phyloP scores from a whole-genome alignment of 768 basidiomycete species.

The Tubosaeta brunneosetosa region DNA sequence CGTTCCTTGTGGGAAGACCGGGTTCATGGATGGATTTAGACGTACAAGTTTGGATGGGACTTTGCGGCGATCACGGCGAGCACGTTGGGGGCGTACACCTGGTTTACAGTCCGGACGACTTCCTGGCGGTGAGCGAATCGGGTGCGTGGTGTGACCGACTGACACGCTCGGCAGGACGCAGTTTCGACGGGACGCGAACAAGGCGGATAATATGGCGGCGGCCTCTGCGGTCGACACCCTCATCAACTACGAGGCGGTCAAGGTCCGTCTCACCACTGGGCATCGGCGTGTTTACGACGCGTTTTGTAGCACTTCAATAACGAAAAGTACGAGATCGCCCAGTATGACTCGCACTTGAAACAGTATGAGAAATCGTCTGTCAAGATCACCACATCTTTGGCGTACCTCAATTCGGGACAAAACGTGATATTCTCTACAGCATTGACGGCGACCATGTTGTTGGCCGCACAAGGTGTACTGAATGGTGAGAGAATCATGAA shows the following conservation, averaged over 20 bases:
- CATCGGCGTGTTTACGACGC: neutral
- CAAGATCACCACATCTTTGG: slow-evolving; percentile 92
- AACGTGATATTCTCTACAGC: slow-evolving; percentile 95
- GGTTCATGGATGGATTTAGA: slow-evolving; percentile 42
- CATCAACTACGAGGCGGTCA: slow-evolving; percentile 98
- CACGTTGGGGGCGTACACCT: slow-evolving; percentile 88
- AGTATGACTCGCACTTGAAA: slow-evolving; percentile 86
- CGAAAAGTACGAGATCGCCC: slow-evolving; percentile 82
- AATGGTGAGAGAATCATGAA: slow-evolving; percentile 50
- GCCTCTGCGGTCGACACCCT: slow-evolving; percentile 91
- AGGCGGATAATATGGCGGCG: slow-evolving; percentile 95
- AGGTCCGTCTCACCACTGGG: slow-evolving; percentile 46
- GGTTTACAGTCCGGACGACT: slow-evolving; percentile 96
- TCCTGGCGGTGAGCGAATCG: slow-evolving; percentile 73
- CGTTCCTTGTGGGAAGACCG: neutral
- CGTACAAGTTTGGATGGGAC: slow-evolving; percentile 96
- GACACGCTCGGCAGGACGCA: slow-evolving; percentile 54
- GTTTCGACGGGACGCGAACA: slow-evolving; percentile 92
- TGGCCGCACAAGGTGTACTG: slow-evolving; percentile 91
- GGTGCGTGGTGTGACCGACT: neutral
- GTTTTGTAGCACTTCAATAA: slow-evolving; percentile 88
- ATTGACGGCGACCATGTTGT: slow-evolving; percentile 90
- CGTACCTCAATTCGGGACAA: slow-evolving; percentile 93
- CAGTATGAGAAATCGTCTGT: slow-evolving; percentile 89
- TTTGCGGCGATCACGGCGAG: slow-evolving; percentile 87